A percentile compares a stretch with the other conserved stretches of the same genome.
These are phyloP conservation scores for Chaetomium fimeti DNA, from an alignment of 495 filamentous ascomycete species.

Conservation along the genomic window DNA sequence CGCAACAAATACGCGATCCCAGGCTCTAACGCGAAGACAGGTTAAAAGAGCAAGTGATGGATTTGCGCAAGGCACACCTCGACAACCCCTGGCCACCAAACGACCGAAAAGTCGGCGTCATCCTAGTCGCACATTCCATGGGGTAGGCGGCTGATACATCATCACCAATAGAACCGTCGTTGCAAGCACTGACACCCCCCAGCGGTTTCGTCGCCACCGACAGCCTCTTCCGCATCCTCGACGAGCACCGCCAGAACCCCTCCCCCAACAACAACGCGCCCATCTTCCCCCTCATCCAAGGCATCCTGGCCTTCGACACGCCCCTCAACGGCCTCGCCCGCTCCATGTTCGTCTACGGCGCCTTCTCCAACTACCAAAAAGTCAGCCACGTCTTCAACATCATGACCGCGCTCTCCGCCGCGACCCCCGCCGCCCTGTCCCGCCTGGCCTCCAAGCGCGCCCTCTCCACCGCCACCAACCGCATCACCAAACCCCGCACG, in stretches of 20 bases:
- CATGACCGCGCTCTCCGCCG: slow-evolving; percentile 56
- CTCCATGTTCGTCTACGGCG: slow-evolving; percentile 84
- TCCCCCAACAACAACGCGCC: slow-evolving; percentile 26
- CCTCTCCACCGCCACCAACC: slow-evolving; percentile 30
- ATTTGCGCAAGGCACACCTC: slow-evolving; percentile 70
- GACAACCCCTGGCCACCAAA: slow-evolving; percentile 78
- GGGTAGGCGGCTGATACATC: slow-evolving; percentile 54
- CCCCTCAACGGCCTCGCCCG: slow-evolving; percentile 88
- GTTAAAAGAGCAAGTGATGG: slow-evolving; percentile 88
- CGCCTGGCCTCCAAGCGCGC: slow-evolving; percentile 44
- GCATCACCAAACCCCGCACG: slow-evolving; percentile 43
- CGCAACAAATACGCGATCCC: neutral
- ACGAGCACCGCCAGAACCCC: slow-evolving; percentile 38
- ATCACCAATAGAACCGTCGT: no score
- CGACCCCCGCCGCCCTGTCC: slow-evolving; percentile 50
- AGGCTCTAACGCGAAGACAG: slow-evolving; percentile 41
- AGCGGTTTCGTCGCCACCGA: slow-evolving; percentile 89
- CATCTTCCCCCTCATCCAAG: slow-evolving; percentile 69
- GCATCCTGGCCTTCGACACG: slow-evolving; percentile 89
- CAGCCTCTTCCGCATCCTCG: slow-evolving; percentile 59
- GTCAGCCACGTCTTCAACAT: slow-evolving; percentile 73
- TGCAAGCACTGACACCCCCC: slow-evolving; percentile 1
- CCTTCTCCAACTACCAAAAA: slow-evolving; percentile 82
- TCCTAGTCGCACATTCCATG: slow-evolving; percentile 92
- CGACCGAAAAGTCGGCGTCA: slow-evolving; percentile 77